Evolutionary conservation across 306 rosid genomes (phyloP), one percentile per base, ranked within the genome.

Genomic region (Quercus glauca): DNA sequence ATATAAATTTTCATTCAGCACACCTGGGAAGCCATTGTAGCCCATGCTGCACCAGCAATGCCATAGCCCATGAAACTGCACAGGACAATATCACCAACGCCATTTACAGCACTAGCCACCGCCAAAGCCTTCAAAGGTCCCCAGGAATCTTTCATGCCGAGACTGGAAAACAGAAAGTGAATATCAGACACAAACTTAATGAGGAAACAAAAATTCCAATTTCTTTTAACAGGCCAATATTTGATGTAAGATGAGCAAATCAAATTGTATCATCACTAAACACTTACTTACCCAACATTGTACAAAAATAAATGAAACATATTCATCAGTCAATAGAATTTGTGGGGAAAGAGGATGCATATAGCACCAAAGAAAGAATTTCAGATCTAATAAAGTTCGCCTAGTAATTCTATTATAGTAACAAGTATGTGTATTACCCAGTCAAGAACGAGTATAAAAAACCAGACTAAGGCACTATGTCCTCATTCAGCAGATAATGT

Each of bases 61-160:
- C 97, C 96, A 81, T 91, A 89, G 65, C 84, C 87, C 17, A 93
- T 71, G 80, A 68, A 76, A 45, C 73, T 91, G 87, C 94, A 93
- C 1, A 91, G 78, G 69, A 89, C 53, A 80, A 88, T 52, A 79
- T 88, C 88, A 79, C 97, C 97, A 73, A 83, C 9, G 33, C 88
- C 94, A 83, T 89, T 89, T 71, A 89, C 82, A 72, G 71, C 68
- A 74, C 86, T 91, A 25, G 97, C 89, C 75, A 70, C 87, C 21
- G 83, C 90, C 89, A 91, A 87, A 67, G 94, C 94, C 92, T 88
- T 93, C 82, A 89, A 73, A 61, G 96, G 97, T 79, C 94, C 97
- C 97, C 92, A 91, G 2, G 97, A 93, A 93, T 91, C 97, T 89
- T 93, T 93, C 97, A 91, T 88, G 81, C 94, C 96, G 79, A 93